Conservation (phyloP, 2,329 filamentous ascomycete genomes). For the Fusarium drepaniforme region DNA sequence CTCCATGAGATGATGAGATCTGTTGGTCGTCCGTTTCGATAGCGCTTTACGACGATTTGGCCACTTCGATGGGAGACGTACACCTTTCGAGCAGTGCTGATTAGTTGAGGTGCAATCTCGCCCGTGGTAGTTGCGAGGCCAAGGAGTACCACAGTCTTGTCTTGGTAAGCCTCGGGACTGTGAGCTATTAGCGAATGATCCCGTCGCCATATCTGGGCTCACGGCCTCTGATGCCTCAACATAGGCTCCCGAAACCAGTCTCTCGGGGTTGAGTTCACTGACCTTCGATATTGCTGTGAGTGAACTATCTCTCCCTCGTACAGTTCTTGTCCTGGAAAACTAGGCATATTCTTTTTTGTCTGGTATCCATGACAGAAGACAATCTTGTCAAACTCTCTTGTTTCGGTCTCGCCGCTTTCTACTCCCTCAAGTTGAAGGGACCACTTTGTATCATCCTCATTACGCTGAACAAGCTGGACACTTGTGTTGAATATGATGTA, state of each 20-base stretch:
- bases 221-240: background rate
- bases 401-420: background rate
- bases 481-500: conserved; percentile 16
- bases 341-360: conserved; percentile 16
- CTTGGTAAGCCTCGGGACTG: background rate
- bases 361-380: conserved; percentile 30
- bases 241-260: too few species aligned
- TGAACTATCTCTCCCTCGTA: conserved; percentile 17
- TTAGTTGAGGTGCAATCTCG: conserved; percentile 12
- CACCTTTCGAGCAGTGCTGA: conserved; percentile 9
- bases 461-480: background rate
- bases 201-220: background rate
- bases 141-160: conserved; percentile 19
- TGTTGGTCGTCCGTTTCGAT: conserved; percentile 12
- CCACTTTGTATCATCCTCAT: conserved; percentile 9
- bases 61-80: conserved; percentile 26
- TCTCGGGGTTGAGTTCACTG: accelerated
- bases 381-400: conserved; percentile 16
- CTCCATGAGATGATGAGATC: conserved; percentile 21
- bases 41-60: conserved; percentile 13
- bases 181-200: accelerated
- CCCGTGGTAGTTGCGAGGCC: conserved; percentile 17
- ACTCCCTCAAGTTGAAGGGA: conserved; percentile 6
- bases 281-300: conserved; percentile 28
- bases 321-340: conserved; percentile 3